A percentile compares a stretch with the other conserved stretches of the same genome.
Conservation (phyloP, 2,329 filamentous ascomycete genomes). For the Hypoxylon sp. region DNA sequence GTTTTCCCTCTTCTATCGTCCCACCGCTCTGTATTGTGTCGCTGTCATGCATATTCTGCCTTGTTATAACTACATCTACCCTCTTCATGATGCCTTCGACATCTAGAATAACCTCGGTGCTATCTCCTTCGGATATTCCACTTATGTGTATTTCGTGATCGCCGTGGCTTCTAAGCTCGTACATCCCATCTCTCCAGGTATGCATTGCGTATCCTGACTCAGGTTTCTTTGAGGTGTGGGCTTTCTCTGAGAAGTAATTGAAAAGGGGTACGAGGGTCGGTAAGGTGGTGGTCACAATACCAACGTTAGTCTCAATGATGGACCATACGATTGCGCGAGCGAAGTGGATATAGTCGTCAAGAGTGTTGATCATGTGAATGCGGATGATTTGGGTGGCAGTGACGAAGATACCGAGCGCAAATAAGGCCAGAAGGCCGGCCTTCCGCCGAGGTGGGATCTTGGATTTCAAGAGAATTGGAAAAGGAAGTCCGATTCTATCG, state of each 20-base stretch:
- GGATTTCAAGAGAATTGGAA: background rate
- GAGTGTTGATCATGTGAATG: background rate
- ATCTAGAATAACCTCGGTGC: background rate
- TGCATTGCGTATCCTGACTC: background rate
- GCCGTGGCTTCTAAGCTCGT: background rate
- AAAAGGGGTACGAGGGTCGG: background rate
- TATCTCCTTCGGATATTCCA: background rate
- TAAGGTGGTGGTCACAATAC: background rate
- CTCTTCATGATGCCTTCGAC: background rate
- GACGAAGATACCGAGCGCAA: background rate
- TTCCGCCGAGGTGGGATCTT: background rate
- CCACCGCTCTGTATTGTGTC: background rate
- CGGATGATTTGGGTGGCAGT: background rate
- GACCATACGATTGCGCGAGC: background rate
- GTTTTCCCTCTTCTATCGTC: background rate
- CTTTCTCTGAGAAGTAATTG: background rate
- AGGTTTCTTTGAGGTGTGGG: background rate
- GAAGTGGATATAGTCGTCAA: background rate
- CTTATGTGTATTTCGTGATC: background rate
- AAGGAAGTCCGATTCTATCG: background rate
- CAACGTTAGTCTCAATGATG: background rate
- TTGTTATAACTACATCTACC: background rate
- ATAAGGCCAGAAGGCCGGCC: background rate
- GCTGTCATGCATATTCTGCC: background rate
- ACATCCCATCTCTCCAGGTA: background rate